Percentiles rank a stretch among this genome's conserved stretches.
Conservation (phyloP, 192 early-diverging fungal genomes). For the Umbelopsis ramanniana region DNA sequence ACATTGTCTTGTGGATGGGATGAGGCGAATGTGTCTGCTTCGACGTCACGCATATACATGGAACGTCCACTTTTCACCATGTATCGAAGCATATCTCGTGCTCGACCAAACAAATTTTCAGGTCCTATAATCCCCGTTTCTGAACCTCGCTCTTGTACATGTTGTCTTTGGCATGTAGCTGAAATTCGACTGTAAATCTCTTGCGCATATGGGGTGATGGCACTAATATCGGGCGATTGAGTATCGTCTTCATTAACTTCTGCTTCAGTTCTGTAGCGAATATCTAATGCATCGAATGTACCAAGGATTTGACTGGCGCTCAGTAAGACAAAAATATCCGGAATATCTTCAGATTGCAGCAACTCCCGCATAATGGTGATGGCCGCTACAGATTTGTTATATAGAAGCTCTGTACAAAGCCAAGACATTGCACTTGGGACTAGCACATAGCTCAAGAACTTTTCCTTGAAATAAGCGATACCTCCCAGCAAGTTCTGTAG, state of each 20-base stretch:
- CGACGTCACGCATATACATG: conserved; percentile 44
- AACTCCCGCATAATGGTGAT: conserved; percentile 20
- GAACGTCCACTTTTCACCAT: conserved; percentile 45
- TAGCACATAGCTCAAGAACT: conserved; percentile 36
- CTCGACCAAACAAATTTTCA: conserved; percentile 30
- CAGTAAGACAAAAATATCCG: conserved; percentile 8
- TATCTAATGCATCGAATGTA: conserved; percentile 19
- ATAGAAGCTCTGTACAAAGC: conserved; percentile 38
- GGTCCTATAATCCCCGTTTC: neutral
- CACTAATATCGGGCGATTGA: neutral
- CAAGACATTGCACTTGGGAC: conserved; percentile 21
- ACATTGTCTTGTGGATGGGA: conserved; percentile 8
- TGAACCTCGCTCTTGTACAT: neutral
- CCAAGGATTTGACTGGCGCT: conserved; percentile 22
- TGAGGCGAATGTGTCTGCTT: conserved; percentile 28
- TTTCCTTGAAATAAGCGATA: conserved; percentile 34
- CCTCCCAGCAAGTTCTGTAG: conserved; percentile 26
- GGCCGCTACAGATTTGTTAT: neutral
- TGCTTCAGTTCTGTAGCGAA: neutral
- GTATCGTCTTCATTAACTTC: neutral
- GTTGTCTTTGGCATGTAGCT: neutral
- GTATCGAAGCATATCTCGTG: conserved; percentile 38
- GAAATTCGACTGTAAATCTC: neutral
- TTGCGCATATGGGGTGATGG: neutral
- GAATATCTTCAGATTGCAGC: conserved; percentile 1